Base-by-base conservation (phyloP, 768 basidiomycete genomes). In the Phylloporus sp. region DNA sequence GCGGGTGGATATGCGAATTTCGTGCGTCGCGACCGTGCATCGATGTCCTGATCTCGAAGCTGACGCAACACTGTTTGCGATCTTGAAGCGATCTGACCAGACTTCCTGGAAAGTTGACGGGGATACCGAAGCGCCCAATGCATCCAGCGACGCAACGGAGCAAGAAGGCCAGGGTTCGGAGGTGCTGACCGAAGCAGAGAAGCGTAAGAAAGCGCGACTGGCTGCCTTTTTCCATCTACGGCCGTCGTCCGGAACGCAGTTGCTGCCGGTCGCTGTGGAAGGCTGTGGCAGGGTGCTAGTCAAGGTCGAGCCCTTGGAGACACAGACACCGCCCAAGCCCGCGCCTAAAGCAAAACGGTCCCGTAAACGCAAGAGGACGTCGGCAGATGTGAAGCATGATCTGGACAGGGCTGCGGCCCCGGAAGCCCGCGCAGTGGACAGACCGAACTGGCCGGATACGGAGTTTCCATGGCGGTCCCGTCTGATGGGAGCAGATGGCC, bases 1-100 rank as follows among this genome's bases (percentile, higher is more conserved):
- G 87, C 86, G 18, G 86, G 87, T 27, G 88, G 88, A 8, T 90
- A 90, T 66, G 86, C 83, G 1, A 78, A 78, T 55, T 90, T 89
- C 66, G 88, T 85, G 65, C 68, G 82, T 72, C 42, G n/a, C 15
- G 29, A 24, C 20, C 31, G 28, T 31, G 31, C 20, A 44, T 52
- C n/a, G 18, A 9, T 54, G 39, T n/a, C 28, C 42, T 18, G 35
- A 66, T 50, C n/a, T 49, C 31, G 34, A 41, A 42, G 56, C 59
- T 63, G 34, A 55, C 31, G 27, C 15, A 40, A 35, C 24, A 45
- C 24, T 46, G n/a, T 49, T 43, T 48, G 29, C 26, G 36, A 53
- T 50, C n/a, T n/a, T 29, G 23, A 41, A 23, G 67, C 59, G 60
- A 42, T 66, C 56, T 54, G 67, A 66, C 42, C 35, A 45, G 22